Evolutionary conservation across 2,329 filamentous ascomycete species (phyloP).

Genomic region (Aureobasidium sp.): DNA sequence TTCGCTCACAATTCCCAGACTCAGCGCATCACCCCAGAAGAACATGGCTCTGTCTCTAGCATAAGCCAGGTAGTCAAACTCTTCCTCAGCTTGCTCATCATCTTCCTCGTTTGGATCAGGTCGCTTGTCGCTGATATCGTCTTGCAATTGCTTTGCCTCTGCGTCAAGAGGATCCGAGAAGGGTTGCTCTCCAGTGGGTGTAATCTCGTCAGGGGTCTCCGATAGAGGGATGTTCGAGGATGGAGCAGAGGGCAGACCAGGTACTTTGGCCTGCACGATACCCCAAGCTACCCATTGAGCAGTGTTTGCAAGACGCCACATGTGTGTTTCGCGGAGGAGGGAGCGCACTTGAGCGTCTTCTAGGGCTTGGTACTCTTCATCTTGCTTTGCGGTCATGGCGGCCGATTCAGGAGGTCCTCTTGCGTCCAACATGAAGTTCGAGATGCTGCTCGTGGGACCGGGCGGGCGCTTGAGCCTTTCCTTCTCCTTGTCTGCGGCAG

Average conservation of each 20-base stretch:
- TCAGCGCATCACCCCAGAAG: constrained; percentile 86
- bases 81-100: constrained; percentile 54
- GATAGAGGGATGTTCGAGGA: constrained; percentile 14
- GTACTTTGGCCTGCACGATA: constrained; percentile 85
- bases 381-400: constrained; percentile 16
- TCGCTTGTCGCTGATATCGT: constrained; percentile 23
- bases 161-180: constrained; percentile 15
- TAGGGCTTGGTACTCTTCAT: constrained; percentile 40
- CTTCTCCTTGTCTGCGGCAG: constrained; percentile 22
- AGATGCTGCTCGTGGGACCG: constrained; percentile 35
- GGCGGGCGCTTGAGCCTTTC: constrained; percentile 20
- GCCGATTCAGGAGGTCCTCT: constrained; percentile 19
- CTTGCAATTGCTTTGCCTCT: constrained; percentile 16
- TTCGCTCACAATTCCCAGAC: constrained; percentile 62
- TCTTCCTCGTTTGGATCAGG: constrained; percentile 22
- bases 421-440: constrained; percentile 69
- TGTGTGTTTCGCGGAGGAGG: constrained; percentile 66
- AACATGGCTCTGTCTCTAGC: constrained; percentile 84
- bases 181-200: not conserved
- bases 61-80: constrained; percentile 90
- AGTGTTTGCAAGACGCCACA: constrained; percentile 84
- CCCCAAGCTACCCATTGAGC: constrained; percentile 95
- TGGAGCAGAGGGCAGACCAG: constrained; percentile 50
- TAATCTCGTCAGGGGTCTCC: not conserved
- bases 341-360: constrained; percentile 59